Evolutionary conservation across 2,329 filamentous ascomycete genomes (phyloP).

Genomic region (Xylaria multiplex): DNA sequence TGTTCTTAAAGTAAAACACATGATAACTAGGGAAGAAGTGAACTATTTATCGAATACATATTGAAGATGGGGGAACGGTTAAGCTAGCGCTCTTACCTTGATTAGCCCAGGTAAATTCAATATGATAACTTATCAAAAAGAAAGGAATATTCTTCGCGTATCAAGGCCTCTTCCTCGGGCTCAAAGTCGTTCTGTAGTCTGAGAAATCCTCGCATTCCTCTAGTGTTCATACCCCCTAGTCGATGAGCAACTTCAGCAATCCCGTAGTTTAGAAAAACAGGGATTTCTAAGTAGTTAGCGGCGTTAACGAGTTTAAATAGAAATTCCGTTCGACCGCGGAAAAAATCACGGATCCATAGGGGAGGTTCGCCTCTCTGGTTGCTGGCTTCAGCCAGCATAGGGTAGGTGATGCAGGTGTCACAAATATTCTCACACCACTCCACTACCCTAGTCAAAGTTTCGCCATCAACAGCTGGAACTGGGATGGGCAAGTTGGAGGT

Average conservation of each 20-base stretch:
- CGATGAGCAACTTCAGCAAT: neutral
- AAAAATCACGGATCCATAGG: neutral
- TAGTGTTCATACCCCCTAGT: neutral
- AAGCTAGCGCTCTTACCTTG: too few species aligned
- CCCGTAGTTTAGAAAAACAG: conserved; percentile 10
- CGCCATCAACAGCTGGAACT: conserved; percentile 9
- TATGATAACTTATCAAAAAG: too few species aligned
- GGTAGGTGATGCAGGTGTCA: neutral
- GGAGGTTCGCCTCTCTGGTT: neutral
- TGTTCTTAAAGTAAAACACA: too few species aligned
- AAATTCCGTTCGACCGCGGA: neutral
- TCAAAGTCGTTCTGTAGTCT: conserved; percentile 19
- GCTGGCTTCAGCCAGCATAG: too few species aligned
- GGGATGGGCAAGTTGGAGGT: conserved; percentile 17
- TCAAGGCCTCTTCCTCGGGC: neutral
- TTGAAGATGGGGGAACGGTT: too few species aligned
- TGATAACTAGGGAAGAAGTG: too few species aligned
- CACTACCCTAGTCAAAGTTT: conserved; percentile 11
- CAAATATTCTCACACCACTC: conserved; percentile 31
- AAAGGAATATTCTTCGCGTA: neutral
- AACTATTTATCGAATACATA: too few species aligned
- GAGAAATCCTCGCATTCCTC: conserved; percentile 15
- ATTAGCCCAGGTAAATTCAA: neutral
- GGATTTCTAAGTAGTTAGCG: conserved; percentile 19
- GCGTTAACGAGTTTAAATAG: conserved; percentile 5